Percentiles rank a stretch among this genome's conserved stretches.
phyloP scores from a whole-genome alignment of 192 early-diverging fungal species.

The Gamsiella multidivaricata region DNA sequence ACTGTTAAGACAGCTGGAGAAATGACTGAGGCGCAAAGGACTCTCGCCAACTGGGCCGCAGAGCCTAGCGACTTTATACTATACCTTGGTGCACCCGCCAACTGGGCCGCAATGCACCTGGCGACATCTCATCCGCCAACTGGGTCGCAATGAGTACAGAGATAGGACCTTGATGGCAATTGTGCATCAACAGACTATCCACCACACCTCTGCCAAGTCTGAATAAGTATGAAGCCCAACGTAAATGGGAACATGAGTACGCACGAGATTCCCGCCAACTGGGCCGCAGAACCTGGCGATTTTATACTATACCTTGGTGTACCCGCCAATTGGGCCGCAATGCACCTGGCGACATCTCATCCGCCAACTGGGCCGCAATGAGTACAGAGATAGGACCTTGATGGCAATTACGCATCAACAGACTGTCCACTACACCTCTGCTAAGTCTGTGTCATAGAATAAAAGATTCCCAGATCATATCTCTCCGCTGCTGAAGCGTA shows the following conservation, averaged over 20 bases:
- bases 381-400: constrained; percentile 40
- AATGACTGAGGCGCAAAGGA: constrained; percentile 21
- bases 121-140: constrained; percentile 30
- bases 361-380: constrained; percentile 26
- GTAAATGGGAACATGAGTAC: constrained; percentile 3
- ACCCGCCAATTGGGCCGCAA: constrained; percentile 20
- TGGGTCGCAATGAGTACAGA: constrained; percentile 32
- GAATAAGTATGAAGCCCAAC: too few species aligned
- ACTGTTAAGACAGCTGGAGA: constrained; percentile 21
- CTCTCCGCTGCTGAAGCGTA: too few species aligned
- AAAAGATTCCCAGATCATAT: too few species aligned
- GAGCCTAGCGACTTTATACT: constrained; percentile 32
- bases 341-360: constrained; percentile 35
- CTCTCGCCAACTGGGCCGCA: constrained; percentile 31
- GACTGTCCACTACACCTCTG: constrained; percentile 30
- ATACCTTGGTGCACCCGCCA: constrained; percentile 25
- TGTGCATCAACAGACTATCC: constrained; percentile 21
- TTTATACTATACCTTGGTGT: constrained; percentile 29
- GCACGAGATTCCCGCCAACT: constrained; percentile 15
- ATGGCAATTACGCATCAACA: constrained; percentile 27
- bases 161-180: constrained; percentile 38
- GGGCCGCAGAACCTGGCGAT: constrained; percentile 31
- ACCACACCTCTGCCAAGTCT: constrained; percentile 33
- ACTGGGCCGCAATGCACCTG: constrained; percentile 24
- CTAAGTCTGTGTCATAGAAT: too few species aligned